Percentiles rank a stretch among this genome's conserved stretches.
Conservation (phyloP, 2,329 filamentous ascomycete species). For the Aspergillus hortae region DNA sequence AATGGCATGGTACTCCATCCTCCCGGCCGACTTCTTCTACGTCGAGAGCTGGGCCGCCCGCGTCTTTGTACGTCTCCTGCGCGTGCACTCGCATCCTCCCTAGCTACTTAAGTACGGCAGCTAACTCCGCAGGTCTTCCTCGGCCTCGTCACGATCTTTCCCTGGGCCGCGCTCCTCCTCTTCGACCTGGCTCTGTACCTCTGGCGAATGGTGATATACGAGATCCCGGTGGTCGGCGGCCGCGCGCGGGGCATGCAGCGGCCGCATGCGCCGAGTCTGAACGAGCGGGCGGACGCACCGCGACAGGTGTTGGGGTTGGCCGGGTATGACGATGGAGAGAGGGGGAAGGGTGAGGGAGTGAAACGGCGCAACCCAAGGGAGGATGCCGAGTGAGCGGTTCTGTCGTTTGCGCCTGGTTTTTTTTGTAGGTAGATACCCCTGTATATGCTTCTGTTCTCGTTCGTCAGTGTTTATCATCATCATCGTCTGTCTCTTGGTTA, state of each 20-base stretch:
- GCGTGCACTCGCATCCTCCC: too few species aligned
- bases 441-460: constrained; percentile 4
- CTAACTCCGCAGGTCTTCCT: constrained; percentile 52
- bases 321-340: constrained; percentile 14
- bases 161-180: constrained; percentile 59
- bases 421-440: constrained; percentile 13
- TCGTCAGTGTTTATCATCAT: neutral
- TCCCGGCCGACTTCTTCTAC: constrained; percentile 55
- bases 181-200: constrained; percentile 64
- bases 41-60: constrained; percentile 62
- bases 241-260: constrained; percentile 57
- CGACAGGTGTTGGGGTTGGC: constrained; percentile 28
- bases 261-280: constrained; percentile 60
- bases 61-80: constrained; percentile 54
- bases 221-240: constrained; percentile 59
- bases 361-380: constrained; percentile 6
- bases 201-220: constrained; percentile 55
- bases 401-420: neutral
- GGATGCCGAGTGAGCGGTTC: neutral
- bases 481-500: neutral
- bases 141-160: constrained; percentile 57
- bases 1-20: constrained; percentile 65
- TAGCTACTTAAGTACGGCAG: neutral
- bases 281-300: constrained; percentile 53
- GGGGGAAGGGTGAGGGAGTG: constrained; percentile 1